These are phyloP conservation scores for Pulveroboletus sp. DNA, from an alignment of 1,284 basidiomycete genomes.

Conservation along the genomic window DNA sequence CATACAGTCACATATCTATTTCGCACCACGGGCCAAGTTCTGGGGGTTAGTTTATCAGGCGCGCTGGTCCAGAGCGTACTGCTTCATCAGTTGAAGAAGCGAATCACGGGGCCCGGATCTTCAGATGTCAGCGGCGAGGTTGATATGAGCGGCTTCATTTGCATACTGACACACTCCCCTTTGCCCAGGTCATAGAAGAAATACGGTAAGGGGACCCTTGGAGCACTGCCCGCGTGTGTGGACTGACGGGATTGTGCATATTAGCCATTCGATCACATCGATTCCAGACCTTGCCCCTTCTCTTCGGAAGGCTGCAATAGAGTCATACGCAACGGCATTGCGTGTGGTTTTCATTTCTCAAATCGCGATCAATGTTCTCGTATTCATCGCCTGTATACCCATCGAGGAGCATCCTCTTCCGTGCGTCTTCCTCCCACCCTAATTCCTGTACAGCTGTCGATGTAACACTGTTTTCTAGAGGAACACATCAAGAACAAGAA, in stretches of 20 bases:
- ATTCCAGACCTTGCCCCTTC: conserved; percentile 71
- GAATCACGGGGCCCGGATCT: conserved; percentile 76
- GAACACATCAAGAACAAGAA: conserved; percentile 63
- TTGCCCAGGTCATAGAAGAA: conserved; percentile 61
- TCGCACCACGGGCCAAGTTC: conserved; percentile 87
- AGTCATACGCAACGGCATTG: conserved; percentile 83
- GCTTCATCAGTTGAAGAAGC: conserved; percentile 61
- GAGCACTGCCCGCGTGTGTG: conserved; percentile 19
- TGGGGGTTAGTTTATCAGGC: conserved; percentile 84
- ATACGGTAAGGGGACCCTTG: conserved; percentile 53
- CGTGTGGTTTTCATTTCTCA: conserved; percentile 85
- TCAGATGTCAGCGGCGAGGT: conserved; percentile 55
- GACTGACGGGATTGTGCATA: conserved; percentile 35
- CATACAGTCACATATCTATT: conserved; percentile 83
- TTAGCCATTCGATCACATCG: conserved; percentile 78
- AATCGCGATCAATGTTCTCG: conserved; percentile 61
- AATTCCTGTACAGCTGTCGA: conserved; percentile 17
- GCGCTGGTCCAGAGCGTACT: conserved; percentile 80
- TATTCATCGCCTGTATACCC: conserved; percentile 63
- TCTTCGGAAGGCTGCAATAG: conserved; percentile 68
- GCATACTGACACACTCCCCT: conserved; percentile 27
- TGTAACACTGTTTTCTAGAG: conserved; percentile 41
- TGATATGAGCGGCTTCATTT: conserved; percentile 26
- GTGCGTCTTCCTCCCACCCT: conserved; percentile 45
- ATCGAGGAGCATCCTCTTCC: conserved; percentile 76